phyloP scores from a whole-genome alignment of 257 asterid species.

The Leptodermis oblonga region DNA sequence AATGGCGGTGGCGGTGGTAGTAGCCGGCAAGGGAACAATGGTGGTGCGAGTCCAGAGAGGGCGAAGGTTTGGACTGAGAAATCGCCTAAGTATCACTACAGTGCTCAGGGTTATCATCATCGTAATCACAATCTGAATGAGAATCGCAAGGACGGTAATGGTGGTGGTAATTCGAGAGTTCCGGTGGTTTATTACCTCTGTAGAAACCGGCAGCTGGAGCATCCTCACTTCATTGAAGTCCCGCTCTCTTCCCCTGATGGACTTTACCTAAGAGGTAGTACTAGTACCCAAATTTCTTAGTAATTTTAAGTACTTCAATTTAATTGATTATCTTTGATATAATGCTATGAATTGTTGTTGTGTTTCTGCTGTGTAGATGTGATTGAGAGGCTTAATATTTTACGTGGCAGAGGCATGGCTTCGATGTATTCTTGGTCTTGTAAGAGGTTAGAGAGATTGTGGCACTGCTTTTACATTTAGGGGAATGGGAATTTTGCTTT shows the following conservation, averaged over 20 bases:
- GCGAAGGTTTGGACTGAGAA: constrained; percentile 95
- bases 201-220: constrained; percentile 83
- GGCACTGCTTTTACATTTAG: background rate
- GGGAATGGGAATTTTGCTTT: constrained; percentile 1
- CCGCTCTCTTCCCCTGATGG: constrained; percentile 80
- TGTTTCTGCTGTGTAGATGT: constrained; percentile 53
- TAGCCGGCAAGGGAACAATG: constrained; percentile 13
- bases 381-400: constrained; percentile 66
- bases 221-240: constrained; percentile 97
- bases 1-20: no score
- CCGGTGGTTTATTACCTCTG: constrained; percentile 82
- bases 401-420: constrained; percentile 97
- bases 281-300: background rate
- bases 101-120: constrained; percentile 17
- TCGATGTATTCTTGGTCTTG: constrained; percentile 95
- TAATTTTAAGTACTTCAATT: background rate
- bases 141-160: constrained; percentile 20
- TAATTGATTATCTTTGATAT: background rate
- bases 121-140: background rate
- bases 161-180: constrained; percentile 34
- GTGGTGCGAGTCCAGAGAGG: constrained; percentile 77
- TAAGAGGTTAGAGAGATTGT: constrained; percentile 68
- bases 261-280: constrained; percentile 72
- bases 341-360: background rate
- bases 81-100: constrained; percentile 69